phyloP scores from a whole-genome alignment of 352 stramenopile species.

The Hyaloperonospora arabidopsidis region DNA sequence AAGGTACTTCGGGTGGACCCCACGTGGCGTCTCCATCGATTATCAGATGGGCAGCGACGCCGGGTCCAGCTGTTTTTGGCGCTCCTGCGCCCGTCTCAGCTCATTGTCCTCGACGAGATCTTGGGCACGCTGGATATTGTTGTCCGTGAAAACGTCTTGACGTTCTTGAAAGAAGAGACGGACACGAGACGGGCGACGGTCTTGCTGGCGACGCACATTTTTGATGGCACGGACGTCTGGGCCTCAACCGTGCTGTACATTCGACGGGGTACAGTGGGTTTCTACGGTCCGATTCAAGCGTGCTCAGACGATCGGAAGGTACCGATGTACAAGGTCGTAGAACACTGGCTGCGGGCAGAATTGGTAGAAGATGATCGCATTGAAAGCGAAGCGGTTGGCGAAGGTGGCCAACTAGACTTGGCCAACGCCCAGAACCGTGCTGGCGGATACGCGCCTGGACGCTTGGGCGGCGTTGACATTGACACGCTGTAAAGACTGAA shows the following conservation, averaged over 20 bases:
- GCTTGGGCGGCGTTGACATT: conserved; percentile 57
- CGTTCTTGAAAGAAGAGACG: conserved; percentile 87
- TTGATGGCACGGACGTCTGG: conserved; percentile 96
- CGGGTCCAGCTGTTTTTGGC: conserved; percentile 95
- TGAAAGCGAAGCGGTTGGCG: conserved; percentile 45
- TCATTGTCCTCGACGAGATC: conserved; percentile 98
- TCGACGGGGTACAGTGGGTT: conserved; percentile 44
- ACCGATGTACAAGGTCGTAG: conserved; percentile 88
- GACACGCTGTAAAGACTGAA: conserved; percentile 11
- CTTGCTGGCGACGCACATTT: conserved; percentile 91
- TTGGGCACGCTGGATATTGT: conserved; percentile 96
- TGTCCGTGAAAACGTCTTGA: conserved; percentile 89
- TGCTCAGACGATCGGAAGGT: conserved; percentile 67
- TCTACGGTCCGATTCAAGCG: conserved; percentile 52
- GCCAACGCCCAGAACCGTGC: conserved; percentile 69
- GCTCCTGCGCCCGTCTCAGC: conserved; percentile 92
- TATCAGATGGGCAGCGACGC: conserved; percentile 77
- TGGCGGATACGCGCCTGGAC: conserved; percentile 60
- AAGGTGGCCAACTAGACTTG: conserved; percentile 37
- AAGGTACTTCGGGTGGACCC: conserved; percentile 94
- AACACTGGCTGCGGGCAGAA: conserved; percentile 90
- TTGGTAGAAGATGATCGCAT: conserved; percentile 69
- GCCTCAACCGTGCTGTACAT: conserved; percentile 93
- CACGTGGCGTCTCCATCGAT: conserved; percentile 78
- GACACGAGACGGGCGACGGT: conserved; percentile 55